These are phyloP conservation scores for Apodospora peruviana DNA, from an alignment of 495 filamentous ascomycete genomes.

Conservation along the genomic window DNA sequence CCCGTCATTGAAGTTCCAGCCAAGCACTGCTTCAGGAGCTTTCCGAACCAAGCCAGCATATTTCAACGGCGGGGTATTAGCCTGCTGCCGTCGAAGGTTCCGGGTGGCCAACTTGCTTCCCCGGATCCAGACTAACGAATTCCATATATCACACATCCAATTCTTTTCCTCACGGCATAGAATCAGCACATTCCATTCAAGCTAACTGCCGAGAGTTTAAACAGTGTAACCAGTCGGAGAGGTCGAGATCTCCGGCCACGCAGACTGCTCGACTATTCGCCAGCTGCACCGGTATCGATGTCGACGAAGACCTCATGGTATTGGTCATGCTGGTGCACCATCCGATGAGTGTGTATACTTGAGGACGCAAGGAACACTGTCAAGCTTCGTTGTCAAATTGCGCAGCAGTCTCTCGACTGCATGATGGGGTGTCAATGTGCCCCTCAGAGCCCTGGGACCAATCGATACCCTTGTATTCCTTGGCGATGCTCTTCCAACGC, in stretches of 20 bases:
- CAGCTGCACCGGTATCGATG: neutral
- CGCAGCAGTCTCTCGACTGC: too few species aligned
- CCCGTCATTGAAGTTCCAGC: constrained; percentile 7
- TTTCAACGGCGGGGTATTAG: constrained; percentile 1
- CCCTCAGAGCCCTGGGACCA: too few species aligned
- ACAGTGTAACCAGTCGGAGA: neutral
- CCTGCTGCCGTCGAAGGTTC: neutral
- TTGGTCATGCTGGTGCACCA: neutral
- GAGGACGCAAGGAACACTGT: too few species aligned
- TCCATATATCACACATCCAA: neutral
- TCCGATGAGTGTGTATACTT: neutral
- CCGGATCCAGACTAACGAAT: neutral
- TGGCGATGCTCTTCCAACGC: too few species aligned
- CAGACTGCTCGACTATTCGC: neutral
- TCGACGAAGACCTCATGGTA: neutral
- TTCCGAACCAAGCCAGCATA: neutral
- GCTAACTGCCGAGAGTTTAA: neutral
- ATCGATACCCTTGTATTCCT: too few species aligned
- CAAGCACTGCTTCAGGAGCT: neutral
- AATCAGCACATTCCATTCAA: neutral
- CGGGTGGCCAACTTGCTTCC: neutral
- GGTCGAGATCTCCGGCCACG: neutral
- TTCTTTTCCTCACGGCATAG: neutral
- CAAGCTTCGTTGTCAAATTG: too few species aligned
- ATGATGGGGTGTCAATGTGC: too few species aligned